Percentiles rank a stretch among this genome's conserved stretches.
Evolutionary conservation across 345 rosid species (phyloP).

Genomic region (Boechera retrofracta): DNA sequence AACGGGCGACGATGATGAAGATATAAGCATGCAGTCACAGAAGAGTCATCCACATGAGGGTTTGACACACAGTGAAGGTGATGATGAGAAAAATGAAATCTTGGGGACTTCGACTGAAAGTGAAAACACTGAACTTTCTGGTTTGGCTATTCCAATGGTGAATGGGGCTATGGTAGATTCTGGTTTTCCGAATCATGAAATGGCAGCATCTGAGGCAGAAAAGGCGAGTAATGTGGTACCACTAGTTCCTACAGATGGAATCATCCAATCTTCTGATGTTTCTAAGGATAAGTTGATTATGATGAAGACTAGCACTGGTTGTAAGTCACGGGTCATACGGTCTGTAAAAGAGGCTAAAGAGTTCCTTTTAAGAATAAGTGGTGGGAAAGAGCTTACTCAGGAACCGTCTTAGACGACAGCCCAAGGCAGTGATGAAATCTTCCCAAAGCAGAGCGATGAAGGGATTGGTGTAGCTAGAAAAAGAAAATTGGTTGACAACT

Average conservation of each 20-base stretch:
- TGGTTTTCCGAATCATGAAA: conserved; percentile 35
- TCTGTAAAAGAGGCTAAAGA: conserved; percentile 89
- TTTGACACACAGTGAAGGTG: conserved; percentile 37
- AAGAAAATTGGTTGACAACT: conserved; percentile 32
- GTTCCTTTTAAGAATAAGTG: conserved; percentile 60
- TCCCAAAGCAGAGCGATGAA: conserved; percentile 33
- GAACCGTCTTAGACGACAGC: conserved; percentile 35
- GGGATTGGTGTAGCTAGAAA: conserved; percentile 38
- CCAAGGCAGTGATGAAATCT: conserved; percentile 40
- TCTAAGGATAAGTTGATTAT: conserved; percentile 36
- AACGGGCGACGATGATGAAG: conserved; percentile 26
- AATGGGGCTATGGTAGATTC: conserved; percentile 42
- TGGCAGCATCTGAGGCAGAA: conserved; percentile 41
- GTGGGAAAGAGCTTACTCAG: conserved; percentile 39
- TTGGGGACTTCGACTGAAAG: conserved; percentile 16
- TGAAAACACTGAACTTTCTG: conserved; percentile 33
- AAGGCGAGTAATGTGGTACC: conserved; percentile 29
- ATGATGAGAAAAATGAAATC: conserved; percentile 37
- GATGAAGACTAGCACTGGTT: conserved; percentile 37
- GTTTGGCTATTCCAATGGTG: conserved; percentile 39
- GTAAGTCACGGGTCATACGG: conserved; percentile 64
- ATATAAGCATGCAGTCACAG: conserved; percentile 33
- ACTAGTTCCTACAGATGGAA: conserved; percentile 31
- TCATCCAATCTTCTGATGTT: conserved; percentile 47
- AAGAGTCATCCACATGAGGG: conserved; percentile 31